Percentiles rank a stretch among this genome's conserved stretches.
These are phyloP conservation scores for Toxicodendron radicans DNA, from an alignment of 345 rosid species.

Conservation along the genomic window DNA sequence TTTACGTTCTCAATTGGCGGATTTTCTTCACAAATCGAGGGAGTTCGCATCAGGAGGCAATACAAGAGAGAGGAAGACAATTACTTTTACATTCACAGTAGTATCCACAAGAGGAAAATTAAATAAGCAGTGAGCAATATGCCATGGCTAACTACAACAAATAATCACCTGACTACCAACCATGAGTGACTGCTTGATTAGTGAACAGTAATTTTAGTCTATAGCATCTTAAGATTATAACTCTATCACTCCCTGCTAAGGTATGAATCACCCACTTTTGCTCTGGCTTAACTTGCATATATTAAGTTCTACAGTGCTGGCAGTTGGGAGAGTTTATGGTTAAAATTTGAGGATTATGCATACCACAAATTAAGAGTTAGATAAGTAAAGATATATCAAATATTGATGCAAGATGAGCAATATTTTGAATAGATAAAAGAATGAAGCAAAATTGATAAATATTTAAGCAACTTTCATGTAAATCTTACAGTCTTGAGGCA, in stretches of 20 bases:
- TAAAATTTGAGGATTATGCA: not conserved
- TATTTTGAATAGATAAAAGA: not conserved
- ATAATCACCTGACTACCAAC: not conserved
- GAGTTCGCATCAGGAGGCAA: too few species aligned
- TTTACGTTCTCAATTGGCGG: too few species aligned
- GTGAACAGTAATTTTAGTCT: not conserved
- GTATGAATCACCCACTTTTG: not conserved
- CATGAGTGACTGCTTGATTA: not conserved
- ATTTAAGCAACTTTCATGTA: not conserved
- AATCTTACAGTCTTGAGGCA: slow-evolving; percentile 83
- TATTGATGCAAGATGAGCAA: too few species aligned
- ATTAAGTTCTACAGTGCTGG: not conserved
- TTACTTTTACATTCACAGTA: slow-evolving; percentile 77
- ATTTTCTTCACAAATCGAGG: too few species aligned
- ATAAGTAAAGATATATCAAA: too few species aligned
- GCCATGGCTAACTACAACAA: slow-evolving; percentile 36
- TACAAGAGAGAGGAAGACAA: slow-evolving; percentile 16
- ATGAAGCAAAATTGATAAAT: not conserved
- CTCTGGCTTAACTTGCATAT: not conserved
- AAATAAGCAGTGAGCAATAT: slow-evolving; percentile 75
- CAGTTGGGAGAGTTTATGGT: not conserved
- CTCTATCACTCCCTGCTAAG: not conserved
- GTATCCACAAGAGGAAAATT: slow-evolving; percentile 91
- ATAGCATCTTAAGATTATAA: not conserved
- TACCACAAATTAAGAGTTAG: not conserved